Base-by-base conservation (phyloP, 108 stramenopile species). In the Licmophora abbreviata region DNA sequence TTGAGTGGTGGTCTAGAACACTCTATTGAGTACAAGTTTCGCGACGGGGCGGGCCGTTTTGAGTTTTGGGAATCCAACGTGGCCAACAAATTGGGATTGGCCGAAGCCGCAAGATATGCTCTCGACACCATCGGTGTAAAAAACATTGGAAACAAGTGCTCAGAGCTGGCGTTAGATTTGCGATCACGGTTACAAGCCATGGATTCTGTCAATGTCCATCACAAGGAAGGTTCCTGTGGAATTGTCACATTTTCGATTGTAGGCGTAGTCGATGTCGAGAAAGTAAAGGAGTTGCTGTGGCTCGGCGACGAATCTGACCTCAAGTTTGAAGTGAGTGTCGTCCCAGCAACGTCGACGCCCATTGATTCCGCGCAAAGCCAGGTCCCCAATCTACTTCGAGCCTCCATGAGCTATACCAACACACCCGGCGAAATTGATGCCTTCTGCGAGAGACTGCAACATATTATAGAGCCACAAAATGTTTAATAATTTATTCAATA, bases 31-130 rank as follows among this genome's bases (percentile, higher is more conserved):
- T 69, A 51, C 49, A 42, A 54, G 40, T 69, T 69, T 15, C 62
- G 56, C 47, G 1, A 47, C 20, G 73, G 71, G 23, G 83, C 87
- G 24, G 45, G 37, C 11, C 61, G 87, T 23, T 89, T 85, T 56
- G 83, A 85, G 62, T 81, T 81, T 42, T 89, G 81, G 81, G 87
- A 89, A 50, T 69, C 71, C 14, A 76, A 55, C 37, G 47, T 81
- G 33, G 79, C 83, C 9, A 48, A 43, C 12, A 63, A 61, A 25
- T 62, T 88, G 15, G 87, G 81, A 26, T 59, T 88, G 4, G 87
- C 83, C n/a, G 76, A 53, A 10, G 82, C 83, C 36, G 41, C 85
- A 3, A 34, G 65, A 36, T 44, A 70, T 46, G 71, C 78, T 15
- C 14, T 81, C 38, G 44, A 63, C 44, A 54, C 24, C 1, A 20